Base-by-base conservation (phyloP, 495 filamentous ascomycete species). In the Aspergillus coremiiformis region DNA sequence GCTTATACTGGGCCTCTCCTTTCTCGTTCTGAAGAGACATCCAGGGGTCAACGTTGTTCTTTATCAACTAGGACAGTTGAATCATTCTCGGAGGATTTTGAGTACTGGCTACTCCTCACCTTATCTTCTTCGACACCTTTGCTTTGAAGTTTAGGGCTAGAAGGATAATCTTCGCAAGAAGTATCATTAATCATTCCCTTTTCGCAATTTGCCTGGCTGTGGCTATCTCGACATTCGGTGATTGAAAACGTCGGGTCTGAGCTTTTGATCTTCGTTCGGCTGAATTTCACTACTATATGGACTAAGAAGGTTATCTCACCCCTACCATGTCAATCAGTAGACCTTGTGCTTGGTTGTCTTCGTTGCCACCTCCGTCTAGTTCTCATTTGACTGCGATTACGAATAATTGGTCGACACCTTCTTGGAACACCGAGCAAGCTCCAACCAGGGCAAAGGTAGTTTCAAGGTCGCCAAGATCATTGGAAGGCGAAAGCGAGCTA, bases 281-380 rank as follows among this genome's bases (percentile, higher is more conserved):
- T 14, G 11, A 47, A 19, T 26, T 15, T 17, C 6, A 30, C 50
- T 47, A 14, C 17, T 62, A 33, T 42, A 62, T 62, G 60, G 57
- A 56, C 39, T 56, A 60, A 30, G 45, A 20, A 32, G 24, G 17
- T 49, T 45, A 39, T 27, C 48, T 56, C 61, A 2, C 37, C 17
- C 4, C 17, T 65, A 72, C 54, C 63, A 73, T 73, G 70, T 73
- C 70, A 63, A 58, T 69, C 63, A 66, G 64, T 53, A 67, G 70
- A 45, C 66, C 68, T 57, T 73, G 70, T 61, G 64, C 67, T 52
- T 73, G 70, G 70, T 52, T 70, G 53, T 61, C 70, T 42, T 65
- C 70, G 29, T 54, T 73, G 51, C 62, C 68, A 47, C 64, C 70
- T 37, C 60, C 68, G 50, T 55, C 66, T 43, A 58, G 60, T 43